A percentile compares a stretch with the other conserved stretches of the same genome.
Evolutionary conservation across 371 early-diverging fungal species (phyloP).

Genomic region (Gilbertella persicaria): DNA sequence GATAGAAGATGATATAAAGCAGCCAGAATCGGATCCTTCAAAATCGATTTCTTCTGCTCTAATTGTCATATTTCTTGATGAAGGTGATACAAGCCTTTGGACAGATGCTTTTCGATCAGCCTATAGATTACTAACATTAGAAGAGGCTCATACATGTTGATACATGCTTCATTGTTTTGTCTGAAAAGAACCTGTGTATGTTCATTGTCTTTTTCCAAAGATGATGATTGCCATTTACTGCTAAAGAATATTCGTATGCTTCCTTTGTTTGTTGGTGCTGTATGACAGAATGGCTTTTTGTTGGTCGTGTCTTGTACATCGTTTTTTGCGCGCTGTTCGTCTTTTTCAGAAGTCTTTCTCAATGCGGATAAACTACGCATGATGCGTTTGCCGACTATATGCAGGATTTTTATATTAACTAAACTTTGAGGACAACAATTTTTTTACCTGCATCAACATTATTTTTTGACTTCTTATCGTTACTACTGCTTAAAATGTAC

Average conservation of each 20-base stretch:
- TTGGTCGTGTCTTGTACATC: constrained; percentile 10
- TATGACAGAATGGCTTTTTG: neutral
- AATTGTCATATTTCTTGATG: constrained; percentile 14
- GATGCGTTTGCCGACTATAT: constrained; percentile 18
- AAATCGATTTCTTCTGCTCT: constrained; percentile 6
- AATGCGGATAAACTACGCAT: constrained; percentile 20
- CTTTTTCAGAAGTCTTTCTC: neutral
- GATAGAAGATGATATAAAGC: constrained; percentile 6
- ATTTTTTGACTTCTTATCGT: constrained; percentile 3
- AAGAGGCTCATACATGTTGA: too few relatives aligned
- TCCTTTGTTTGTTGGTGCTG: constrained; percentile 1
- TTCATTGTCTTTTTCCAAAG: neutral
- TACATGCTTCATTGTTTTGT: constrained; percentile 8
- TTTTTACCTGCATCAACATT: constrained; percentile 5
- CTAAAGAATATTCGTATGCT: constrained; percentile 1
- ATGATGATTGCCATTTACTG: neutral
- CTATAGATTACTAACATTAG: too few relatives aligned
- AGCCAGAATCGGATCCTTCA: constrained; percentile 11
- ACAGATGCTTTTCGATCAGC: constrained; percentile 16
- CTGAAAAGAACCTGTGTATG: constrained; percentile 12
- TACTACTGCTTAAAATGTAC: constrained; percentile 12
- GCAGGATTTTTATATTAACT: neutral
- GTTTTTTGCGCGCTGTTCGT: constrained; percentile 1
- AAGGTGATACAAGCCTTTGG: constrained; percentile 26
- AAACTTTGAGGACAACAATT: too few relatives aligned